Base-by-base conservation (phyloP, 129 eudicot species). In the Flaveria sonorensis region DNA sequence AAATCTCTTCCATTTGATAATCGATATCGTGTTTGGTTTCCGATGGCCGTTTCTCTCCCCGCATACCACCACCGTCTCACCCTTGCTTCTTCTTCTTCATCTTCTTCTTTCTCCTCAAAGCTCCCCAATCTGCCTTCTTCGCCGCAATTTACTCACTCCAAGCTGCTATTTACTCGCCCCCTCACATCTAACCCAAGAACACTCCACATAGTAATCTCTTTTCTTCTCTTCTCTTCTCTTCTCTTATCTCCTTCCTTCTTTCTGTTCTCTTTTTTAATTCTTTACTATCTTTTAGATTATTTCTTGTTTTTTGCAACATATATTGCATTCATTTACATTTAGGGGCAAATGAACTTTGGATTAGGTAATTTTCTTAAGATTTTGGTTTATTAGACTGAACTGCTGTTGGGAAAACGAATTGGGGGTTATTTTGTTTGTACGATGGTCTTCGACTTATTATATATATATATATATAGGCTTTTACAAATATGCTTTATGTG, bases 31-130 rank as follows among this genome's bases (percentile, higher is more conserved):
- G 12, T 45, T 45, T 45, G 48, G 7, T 47, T 72, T 72, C 71
- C 74, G 81, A 89, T 89, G 96, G 89, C 96, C 82, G 78, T 87
- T 73, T 83, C 92, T 7, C 24, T 23, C 12, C 18, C 89, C 42
- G 60, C 59, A 7, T 26, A 32, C 56, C 66, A n/a, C 20, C 62
- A 53, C 3, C 73, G 51, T 53, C 19, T 64, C 10, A 40, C 75
- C 50, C 11, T 11, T 45, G 10, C 15, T 62, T 64, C 18, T 42
- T 69, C 86, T 52, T 57, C 82, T 4, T 50, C 82, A 7, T 42
- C 82, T 32, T 73, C 81, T 5, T 55, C 83, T 20, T 40, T 87
- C 6, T 74, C 83, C 13, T 32, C 77, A 11, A 75, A 73, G 81
- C 74, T 79, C 16, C 78, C 87, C 47, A 71, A 26, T 45, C 72